Evolutionary conservation across 331 rosid species (phyloP).

Genomic region (Cucumis variabilis): DNA sequence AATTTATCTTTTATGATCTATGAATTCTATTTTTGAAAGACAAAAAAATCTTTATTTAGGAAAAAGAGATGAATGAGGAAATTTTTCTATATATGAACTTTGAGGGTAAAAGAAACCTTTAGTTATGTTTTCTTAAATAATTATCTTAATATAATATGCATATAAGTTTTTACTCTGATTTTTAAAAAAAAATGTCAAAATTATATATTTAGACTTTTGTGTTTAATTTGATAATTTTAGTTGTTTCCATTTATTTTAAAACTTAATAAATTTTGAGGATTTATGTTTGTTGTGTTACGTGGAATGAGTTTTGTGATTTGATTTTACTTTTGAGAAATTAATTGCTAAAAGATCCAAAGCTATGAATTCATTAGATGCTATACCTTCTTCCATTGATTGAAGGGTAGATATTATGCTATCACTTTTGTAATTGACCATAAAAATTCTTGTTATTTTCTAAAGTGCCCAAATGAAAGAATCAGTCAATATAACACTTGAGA

Average conservation of each 20-base stretch:
- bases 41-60: too few species aligned
- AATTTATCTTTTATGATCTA: too few species aligned
- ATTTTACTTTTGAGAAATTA: neutral
- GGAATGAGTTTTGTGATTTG: neutral
- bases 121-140: too few species aligned
- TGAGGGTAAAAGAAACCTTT: too few species aligned
- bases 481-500: neutral
- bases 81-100: too few species aligned
- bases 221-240: too few species aligned
- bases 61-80: too few species aligned
- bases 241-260: neutral
- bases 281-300: neutral
- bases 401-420: neutral
- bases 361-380: neutral
- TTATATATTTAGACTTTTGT: too few species aligned
- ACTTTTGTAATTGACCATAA: neutral
- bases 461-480: neutral
- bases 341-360: neutral
- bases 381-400: conserved; percentile 14
- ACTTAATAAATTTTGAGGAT: neutral
- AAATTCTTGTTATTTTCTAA: neutral
- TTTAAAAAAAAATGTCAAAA: too few species aligned
- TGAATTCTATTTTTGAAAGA: too few species aligned
- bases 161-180: too few species aligned
- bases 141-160: too few species aligned